A percentile compares a stretch with the other conserved stretches of the same genome.
Conservation (phyloP, 768 basidiomycete species). For the Collybiopsis confluens region DNA sequence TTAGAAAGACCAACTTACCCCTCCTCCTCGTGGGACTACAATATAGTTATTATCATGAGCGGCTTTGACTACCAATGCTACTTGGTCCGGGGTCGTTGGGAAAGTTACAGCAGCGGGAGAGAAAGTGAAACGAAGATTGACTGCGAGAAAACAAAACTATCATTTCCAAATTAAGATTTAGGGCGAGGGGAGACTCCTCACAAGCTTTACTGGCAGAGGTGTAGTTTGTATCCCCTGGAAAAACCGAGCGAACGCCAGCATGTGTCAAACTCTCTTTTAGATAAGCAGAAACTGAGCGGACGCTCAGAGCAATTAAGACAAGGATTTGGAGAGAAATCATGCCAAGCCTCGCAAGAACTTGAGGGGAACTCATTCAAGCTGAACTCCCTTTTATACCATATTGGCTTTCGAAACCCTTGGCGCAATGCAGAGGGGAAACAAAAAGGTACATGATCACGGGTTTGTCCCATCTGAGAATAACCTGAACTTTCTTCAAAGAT, state of each 20-base stretch:
- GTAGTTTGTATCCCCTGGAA: conserved; percentile 5
- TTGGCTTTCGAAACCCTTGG: too few relatives aligned
- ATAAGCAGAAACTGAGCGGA: too few relatives aligned
- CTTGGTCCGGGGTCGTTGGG: conserved; percentile 28
- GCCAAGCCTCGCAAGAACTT: too few relatives aligned
- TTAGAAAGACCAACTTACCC: conserved; percentile 30
- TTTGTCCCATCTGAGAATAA: too few relatives aligned
- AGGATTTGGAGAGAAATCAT: too few relatives aligned
- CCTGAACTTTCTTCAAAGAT: too few relatives aligned
- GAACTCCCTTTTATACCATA: too few relatives aligned
- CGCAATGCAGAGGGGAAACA: too few relatives aligned
- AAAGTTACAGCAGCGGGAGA: conserved; percentile 34
- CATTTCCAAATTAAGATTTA: not conserved
- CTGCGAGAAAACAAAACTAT: conserved; percentile 17
- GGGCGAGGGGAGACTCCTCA: not conserved
- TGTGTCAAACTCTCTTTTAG: too few relatives aligned
- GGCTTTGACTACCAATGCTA: conserved; percentile 31
- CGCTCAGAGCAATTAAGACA: too few relatives aligned
- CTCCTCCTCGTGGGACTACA: conserved; percentile 41
- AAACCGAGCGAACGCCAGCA: conserved; percentile 10
- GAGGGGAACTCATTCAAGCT: too few relatives aligned
- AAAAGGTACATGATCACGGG: too few relatives aligned
- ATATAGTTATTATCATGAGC: conserved; percentile 28
- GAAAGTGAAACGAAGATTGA: conserved; percentile 36
- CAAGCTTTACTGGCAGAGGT: conserved; percentile 8